These are phyloP conservation scores for Pachysandra terminalis DNA, from an alignment of 164 flowering plant species.

Conservation along the genomic window DNA sequence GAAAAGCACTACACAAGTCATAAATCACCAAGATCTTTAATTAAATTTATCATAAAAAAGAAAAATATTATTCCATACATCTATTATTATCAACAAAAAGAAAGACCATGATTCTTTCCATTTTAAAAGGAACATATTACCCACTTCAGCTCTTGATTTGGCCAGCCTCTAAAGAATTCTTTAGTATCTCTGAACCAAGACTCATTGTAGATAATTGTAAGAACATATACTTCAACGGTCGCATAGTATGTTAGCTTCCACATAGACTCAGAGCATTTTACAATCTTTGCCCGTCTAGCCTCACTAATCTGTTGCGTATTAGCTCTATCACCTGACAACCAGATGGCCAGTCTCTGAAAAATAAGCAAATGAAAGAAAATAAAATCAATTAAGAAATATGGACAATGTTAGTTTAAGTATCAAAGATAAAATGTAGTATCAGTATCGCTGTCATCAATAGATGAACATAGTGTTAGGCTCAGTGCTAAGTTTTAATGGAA, in stretches of 20 bases:
- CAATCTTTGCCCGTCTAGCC: conserved; percentile 50
- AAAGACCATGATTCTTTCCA: no score
- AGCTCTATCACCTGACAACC: conserved; percentile 45
- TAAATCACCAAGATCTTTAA: no score
- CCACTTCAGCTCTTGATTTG: conserved; percentile 81
- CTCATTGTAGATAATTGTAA: conserved; percentile 46
- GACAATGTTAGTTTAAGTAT: background rate
- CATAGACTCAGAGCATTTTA: conserved; percentile 83
- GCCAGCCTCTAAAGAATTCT: conserved; percentile 77
- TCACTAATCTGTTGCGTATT: conserved; percentile 35
- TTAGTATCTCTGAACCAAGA: conserved; percentile 72
- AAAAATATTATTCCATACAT: no score
- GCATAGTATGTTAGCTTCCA: conserved; percentile 89
- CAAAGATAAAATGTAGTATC: background rate
- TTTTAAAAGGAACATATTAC: conserved; percentile 18
- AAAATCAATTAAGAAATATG: background rate
- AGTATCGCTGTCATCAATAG: background rate
- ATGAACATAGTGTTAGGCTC: background rate
- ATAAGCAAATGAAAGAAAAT: background rate
- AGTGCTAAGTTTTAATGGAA: background rate
- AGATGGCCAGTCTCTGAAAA: conserved; percentile 61
- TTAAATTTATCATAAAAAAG: no score
- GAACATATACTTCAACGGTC: conserved; percentile 49
- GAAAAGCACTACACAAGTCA: no score
- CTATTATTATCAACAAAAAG: no score